Base-by-base conservation (phyloP, 768 basidiomycete genomes). In the Guyanaporus albipodus region DNA sequence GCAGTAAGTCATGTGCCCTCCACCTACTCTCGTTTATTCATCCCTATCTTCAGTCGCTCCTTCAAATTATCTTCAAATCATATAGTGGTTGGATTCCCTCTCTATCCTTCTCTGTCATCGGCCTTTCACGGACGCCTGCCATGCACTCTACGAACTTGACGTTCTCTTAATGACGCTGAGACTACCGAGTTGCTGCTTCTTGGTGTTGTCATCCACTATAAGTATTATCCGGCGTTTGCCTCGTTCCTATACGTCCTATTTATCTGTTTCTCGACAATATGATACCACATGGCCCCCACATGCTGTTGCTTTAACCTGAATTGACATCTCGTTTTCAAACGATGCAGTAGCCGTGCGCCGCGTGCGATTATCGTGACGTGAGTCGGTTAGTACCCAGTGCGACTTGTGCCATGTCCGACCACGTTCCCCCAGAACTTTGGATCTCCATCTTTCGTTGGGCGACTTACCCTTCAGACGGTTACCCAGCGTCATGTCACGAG, bases 31-130 rank as follows among this genome's bases (percentile, higher is more conserved):
- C 42, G 17, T 40, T 51, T 26, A 23, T 47, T 61, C 33, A 58
- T 43, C 35, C 49, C 50, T 41, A 21, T 47, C 42, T 40, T 44
- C 63, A 90, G 87, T 90, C 63, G 87, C 86, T 44, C 87, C 87
- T 47, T 89, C 88, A 53, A 90, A 90, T 68, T 91, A 90, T 67
- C 77, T 91, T 36, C 86, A 87, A 67, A 76, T 88, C 60, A 80
- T 88, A 59, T 85, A 73, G 76, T 61, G 63, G 41, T 44, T 49
- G 58, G 49, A 58, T 42, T 19, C 44, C 34, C n/a, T 27, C 42
- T 52, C 33, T 24, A 11, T 36, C 10, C 44, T 38, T 40, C 37
- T 31, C 28, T 44, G 27, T 42, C 44, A 34, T 53, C 32, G 52
- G 44, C 42, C 22, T 49, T 38, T 57, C 42, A 64, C 43, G 63